Evolutionary conservation across 2,329 filamentous ascomycete species (phyloP).

Genomic region (Talaromyces piceae): DNA sequence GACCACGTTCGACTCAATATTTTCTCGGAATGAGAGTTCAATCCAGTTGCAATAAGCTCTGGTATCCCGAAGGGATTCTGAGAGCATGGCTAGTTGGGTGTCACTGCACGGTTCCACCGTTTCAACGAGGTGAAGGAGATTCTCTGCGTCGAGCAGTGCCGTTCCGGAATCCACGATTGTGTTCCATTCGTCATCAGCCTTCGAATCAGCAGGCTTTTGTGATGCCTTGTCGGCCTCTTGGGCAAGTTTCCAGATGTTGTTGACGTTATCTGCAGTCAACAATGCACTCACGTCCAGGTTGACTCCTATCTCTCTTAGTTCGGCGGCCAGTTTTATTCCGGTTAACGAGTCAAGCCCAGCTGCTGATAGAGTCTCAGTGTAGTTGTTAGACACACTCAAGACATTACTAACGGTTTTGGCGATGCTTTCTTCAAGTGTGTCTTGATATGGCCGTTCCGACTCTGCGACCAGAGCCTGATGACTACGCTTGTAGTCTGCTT

Average conservation of each 20-base stretch:
- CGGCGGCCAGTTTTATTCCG: conserved; percentile 57
- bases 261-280: conserved; percentile 48
- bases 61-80: conserved; percentile 57
- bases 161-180: conserved; percentile 21
- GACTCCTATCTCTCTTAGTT: conserved; percentile 52
- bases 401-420: conserved; percentile 34
- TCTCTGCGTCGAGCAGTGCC: conserved; percentile 36
- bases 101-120: conserved; percentile 57
- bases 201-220: conserved; percentile 5
- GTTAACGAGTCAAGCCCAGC: conserved; percentile 60
- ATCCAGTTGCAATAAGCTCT: conserved; percentile 72
- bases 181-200: conserved; percentile 13
- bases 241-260: conserved; percentile 27
- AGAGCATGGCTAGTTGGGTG: conserved; percentile 72
- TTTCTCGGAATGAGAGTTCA: conserved; percentile 50
- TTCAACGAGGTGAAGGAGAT: conserved; percentile 18
- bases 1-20: conserved; percentile 35
- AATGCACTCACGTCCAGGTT: conserved; percentile 53
- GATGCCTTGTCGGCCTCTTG: conserved; percentile 11
- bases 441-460: conserved; percentile 15
- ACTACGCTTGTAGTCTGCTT: conserved; percentile 44
- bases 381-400: conserved; percentile 32
- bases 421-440: conserved; percentile 28
- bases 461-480: conserved; percentile 14
- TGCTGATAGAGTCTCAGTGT: conserved; percentile 41